Evolutionary conservation across 1,284 basidiomycete genomes (phyloP).

Genomic region (Anthracocystis walkeri): DNA sequence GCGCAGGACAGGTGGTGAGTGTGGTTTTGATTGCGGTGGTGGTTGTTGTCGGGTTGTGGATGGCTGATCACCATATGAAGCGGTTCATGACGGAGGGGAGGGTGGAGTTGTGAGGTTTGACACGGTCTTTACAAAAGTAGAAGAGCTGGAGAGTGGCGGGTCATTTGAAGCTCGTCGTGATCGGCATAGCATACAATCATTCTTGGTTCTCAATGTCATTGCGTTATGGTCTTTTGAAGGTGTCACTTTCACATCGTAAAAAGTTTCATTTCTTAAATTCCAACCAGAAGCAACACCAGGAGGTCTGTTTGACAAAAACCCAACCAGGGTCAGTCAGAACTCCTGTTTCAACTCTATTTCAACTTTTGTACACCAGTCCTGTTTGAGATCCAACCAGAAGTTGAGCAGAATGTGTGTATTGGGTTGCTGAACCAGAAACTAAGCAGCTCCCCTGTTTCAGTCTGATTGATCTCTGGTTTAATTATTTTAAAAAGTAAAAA

Average conservation of each 20-base stretch:
- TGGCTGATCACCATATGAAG: constrained; percentile 28
- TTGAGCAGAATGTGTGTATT: too few relatives aligned
- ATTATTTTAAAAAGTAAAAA: too few relatives aligned
- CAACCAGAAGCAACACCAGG: too few relatives aligned
- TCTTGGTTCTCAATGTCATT: background rate
- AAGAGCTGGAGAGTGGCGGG: background rate
- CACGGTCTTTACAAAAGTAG: background rate
- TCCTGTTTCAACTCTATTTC: too few relatives aligned
- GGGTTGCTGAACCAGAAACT: too few relatives aligned
- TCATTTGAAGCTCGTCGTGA: background rate
- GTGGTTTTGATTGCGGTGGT: constrained; percentile 16
- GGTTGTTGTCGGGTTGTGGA: constrained; percentile 19
- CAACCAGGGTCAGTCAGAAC: too few relatives aligned
- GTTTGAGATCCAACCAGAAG: too few relatives aligned
- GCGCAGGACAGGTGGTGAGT: constrained; percentile 23
- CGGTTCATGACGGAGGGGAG: constrained; percentile 11
- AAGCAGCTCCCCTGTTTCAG: too few relatives aligned
- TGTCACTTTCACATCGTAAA: background rate
- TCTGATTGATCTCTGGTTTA: too few relatives aligned
- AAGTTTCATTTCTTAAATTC: too few relatives aligned
- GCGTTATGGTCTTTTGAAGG: background rate
- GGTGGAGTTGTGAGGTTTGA: constrained; percentile 5
- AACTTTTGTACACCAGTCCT: too few relatives aligned
- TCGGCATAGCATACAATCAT: background rate
- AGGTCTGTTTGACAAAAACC: too few relatives aligned